Evolutionary conservation across 179 eudicot genomes (phyloP), one percentile per base, ranked within the genome.

Genomic region (Gypsophila paniculata): DNA sequence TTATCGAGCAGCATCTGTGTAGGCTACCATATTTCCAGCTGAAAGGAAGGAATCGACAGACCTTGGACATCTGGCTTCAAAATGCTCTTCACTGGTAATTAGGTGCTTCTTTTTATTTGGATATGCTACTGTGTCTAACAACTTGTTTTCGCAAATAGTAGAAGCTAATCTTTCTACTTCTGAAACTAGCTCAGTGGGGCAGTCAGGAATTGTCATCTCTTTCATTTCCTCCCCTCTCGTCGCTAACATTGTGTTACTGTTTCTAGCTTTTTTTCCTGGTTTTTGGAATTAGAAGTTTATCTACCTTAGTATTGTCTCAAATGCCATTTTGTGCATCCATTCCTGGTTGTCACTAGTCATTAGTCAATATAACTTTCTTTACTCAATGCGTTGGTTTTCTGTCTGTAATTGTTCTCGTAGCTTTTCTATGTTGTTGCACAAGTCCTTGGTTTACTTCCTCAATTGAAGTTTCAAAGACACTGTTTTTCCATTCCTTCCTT

Each of bases 11-110:
- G 39, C 29, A 19, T 67, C 25, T 78, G 29, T 87, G 74, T 49
- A 94, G 99, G 91, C 74, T 36, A 79, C 84, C 44, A 80, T 94
- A 69, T 94, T 94, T 74, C 94, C 89, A 74, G 80, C 79, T 77
- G 78, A 76, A 78, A 59, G 53, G 42, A 80, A 75, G 76, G 90
- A 83, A 78, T 81, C 83, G 51, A 87, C 90, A 19, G 82, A 89
- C 76, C 90, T 94, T 26, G 83, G 81, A 64, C 84, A 81, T 72
- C 55, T 91, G 76, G 84, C 88, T 60, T 83, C 82, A 59, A 79
- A 81, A 80, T 83, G 86, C 80, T 82, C 97, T 67, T 84, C 97
- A 23, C 72, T 94, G 94, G 99, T 94, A 81, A 71, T 36, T 14
- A 18, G 17, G 32, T 52, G 21, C 44, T 7, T 44, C 46, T 42